Percentiles rank a stretch among this genome's conserved stretches.
phyloP scores from a whole-genome alignment of 768 basidiomycete genomes.

The Boletellus ananas region DNA sequence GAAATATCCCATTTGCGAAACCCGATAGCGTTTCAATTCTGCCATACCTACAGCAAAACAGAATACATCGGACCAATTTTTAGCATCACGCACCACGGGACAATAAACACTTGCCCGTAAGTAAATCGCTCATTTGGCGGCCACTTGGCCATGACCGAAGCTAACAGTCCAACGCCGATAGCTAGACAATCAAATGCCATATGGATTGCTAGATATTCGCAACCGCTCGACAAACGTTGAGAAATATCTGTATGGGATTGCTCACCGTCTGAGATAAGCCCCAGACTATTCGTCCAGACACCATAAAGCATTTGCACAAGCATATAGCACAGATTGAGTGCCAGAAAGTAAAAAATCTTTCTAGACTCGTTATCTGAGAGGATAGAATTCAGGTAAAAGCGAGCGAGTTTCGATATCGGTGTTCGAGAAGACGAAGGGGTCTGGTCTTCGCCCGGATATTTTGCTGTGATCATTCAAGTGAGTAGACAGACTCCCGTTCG shows the following conservation, averaged over 20 bases:
- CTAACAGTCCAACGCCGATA: slow-evolving; percentile 90
- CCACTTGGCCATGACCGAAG: slow-evolving; percentile 98
- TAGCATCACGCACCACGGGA: neutral
- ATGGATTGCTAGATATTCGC: slow-evolving; percentile 74
- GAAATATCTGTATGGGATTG: neutral
- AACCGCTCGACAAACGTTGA: slow-evolving; percentile 3
- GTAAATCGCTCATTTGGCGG: slow-evolving; percentile 92
- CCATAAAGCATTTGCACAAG: slow-evolving; percentile 95
- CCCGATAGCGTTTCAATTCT: slow-evolving; percentile 97
- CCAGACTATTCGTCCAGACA: slow-evolving; percentile 95
- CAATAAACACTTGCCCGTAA: slow-evolving; percentile 65
- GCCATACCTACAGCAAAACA: slow-evolving; percentile 60
- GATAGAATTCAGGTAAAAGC: slow-evolving; percentile 84
- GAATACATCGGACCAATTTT: neutral
- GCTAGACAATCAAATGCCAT: slow-evolving; percentile 99
- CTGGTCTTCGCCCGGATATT: slow-evolving; percentile 48
- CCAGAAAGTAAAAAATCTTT: slow-evolving; percentile 94
- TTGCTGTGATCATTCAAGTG: slow-evolving; percentile 35
- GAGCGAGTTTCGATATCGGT: slow-evolving; percentile 50
- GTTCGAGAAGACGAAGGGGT: slow-evolving; percentile 42
- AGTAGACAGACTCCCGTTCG: slow-evolving; percentile 2
- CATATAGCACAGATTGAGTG: slow-evolving; percentile 96
- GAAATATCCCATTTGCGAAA: slow-evolving; percentile 95
- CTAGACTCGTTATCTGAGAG: slow-evolving; percentile 88
- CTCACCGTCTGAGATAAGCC: slow-evolving; percentile 94